phyloP scores from a whole-genome alignment of 2,329 filamentous ascomycete species.

The Fusarium mexicanum region DNA sequence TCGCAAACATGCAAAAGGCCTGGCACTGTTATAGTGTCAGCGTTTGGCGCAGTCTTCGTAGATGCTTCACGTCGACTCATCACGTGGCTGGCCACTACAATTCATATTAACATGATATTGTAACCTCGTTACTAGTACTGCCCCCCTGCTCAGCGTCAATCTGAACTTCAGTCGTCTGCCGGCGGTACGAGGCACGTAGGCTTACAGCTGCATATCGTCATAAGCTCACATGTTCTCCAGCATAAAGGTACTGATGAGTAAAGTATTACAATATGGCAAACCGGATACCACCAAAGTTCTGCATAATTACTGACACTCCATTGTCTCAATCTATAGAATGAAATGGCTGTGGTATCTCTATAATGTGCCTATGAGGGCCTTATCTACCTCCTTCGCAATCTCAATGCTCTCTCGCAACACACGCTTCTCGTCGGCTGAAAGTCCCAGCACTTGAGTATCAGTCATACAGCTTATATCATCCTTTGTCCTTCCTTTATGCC shows the following conservation, averaged over 20 bases:
- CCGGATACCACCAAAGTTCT: fast-evolving
- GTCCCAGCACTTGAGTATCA: background rate
- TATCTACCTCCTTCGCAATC: conserved; percentile 19
- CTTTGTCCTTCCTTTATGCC: conserved; percentile 47
- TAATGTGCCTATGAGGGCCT: background rate
- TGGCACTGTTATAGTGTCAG: background rate
- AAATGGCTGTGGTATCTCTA: background rate
- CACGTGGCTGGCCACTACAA: background rate
- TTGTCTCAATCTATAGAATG: background rate
- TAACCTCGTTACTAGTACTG: no score
- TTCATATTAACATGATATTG: background rate
- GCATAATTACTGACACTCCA: fast-evolving
- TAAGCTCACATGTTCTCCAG: no score
- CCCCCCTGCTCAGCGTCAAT: no score
- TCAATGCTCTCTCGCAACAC: conserved; percentile 14
- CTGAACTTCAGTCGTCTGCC: no score
- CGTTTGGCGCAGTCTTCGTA: background rate
- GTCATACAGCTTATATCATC: conserved; percentile 52
- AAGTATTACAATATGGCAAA: background rate
- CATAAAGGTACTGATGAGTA: background rate
- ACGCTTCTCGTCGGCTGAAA: conserved; percentile 6
- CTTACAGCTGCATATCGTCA: no score
- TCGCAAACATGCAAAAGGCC: background rate
- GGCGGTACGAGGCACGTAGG: no score
- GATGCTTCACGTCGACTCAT: background rate